Percentiles rank a stretch among this genome's conserved stretches.
These are phyloP conservation scores for Exophiala bonariae DNA, from an alignment of 2,329 filamentous ascomycete genomes.

Conservation along the genomic window DNA sequence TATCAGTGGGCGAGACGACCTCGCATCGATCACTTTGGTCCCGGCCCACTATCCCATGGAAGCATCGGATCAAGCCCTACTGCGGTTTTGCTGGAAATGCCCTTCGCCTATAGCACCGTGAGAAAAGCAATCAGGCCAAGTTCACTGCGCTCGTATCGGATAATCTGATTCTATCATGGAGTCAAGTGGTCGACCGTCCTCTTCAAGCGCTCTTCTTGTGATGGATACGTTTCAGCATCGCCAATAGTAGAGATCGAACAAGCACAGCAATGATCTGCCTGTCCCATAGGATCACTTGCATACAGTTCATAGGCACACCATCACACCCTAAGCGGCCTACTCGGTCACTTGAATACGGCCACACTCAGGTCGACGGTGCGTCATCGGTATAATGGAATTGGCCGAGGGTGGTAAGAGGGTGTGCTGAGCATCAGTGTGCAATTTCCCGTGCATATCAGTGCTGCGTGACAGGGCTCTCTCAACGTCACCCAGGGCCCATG, in stretches of 20 bases:
- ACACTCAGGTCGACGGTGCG: constrained; percentile 10
- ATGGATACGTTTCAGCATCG: not conserved
- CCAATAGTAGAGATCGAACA: not conserved
- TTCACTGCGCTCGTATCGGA: too few relatives aligned
- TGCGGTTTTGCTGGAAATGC: too few relatives aligned
- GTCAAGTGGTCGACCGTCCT: not conserved
- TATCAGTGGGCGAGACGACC: too few relatives aligned
- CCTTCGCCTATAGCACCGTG: too few relatives aligned
- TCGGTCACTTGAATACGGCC: not conserved
- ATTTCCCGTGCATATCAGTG: constrained; percentile 25
- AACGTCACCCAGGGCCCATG: constrained; percentile 13
- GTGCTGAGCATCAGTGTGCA: constrained; percentile 20
- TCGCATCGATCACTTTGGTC: too few relatives aligned
- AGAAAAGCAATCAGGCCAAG: too few relatives aligned
- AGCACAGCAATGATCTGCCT: not conserved
- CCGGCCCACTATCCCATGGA: too few relatives aligned
- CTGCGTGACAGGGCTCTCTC: constrained; percentile 21
- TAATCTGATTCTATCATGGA: too few relatives aligned
- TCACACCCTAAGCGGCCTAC: not conserved
- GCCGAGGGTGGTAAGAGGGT: constrained; percentile 5
- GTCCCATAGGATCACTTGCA: not conserved
- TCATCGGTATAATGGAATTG: constrained; percentile 10
- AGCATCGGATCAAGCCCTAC: too few relatives aligned
- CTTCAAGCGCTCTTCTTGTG: constrained; percentile 1
- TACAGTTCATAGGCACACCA: not conserved